Conservation (phyloP, 2,329 filamentous ascomycete genomes). For the Bertia moriformis region DNA sequence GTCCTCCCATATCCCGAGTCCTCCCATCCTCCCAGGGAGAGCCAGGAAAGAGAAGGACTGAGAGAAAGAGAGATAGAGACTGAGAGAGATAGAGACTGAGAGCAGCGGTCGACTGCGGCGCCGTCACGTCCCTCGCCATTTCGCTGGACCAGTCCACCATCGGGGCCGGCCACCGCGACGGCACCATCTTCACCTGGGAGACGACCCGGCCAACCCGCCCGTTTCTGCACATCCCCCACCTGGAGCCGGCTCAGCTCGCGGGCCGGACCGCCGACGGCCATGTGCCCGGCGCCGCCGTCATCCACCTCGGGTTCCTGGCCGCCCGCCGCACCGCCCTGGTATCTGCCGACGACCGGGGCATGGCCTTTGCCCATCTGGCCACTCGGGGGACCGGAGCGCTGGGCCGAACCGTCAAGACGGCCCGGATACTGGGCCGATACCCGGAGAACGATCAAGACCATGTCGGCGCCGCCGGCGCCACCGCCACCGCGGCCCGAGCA, state of each 20-base stretch:
- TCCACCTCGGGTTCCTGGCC: constrained; percentile 84
- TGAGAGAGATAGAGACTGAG: too few relatives aligned
- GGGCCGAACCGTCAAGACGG: constrained; percentile 74
- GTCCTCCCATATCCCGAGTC: too few relatives aligned
- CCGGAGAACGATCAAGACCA: too few relatives aligned
- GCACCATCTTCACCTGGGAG: constrained; percentile 95
- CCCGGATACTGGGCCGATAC: constrained; percentile 80
- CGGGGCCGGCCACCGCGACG: constrained; percentile 76
- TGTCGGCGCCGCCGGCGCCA: too few relatives aligned
- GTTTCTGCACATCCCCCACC: constrained; percentile 72
- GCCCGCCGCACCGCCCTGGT: constrained; percentile 87
- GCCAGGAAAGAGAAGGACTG: too few relatives aligned
- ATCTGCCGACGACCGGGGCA: constrained; percentile 84
- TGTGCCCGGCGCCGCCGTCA: constrained; percentile 59
- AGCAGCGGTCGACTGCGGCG: constrained; percentile 73
- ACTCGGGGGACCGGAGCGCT: constrained; percentile 79
- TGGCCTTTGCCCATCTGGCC: constrained; percentile 96
- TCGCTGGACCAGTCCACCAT: constrained; percentile 89
- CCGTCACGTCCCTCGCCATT: constrained; percentile 74
- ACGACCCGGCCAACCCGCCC: constrained; percentile 64
- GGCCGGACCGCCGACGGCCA: constrained; percentile 66
- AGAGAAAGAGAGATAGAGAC: too few relatives aligned
- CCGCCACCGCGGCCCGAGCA: constrained; percentile 43
- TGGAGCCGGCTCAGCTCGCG: constrained; percentile 54
- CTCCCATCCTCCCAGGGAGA: too few relatives aligned